Percentiles rank a stretch among this genome's conserved stretches.
These are phyloP conservation scores for Juncus effusus DNA, from an alignment of 176 grass and related monocot genomes.

Conservation along the genomic window DNA sequence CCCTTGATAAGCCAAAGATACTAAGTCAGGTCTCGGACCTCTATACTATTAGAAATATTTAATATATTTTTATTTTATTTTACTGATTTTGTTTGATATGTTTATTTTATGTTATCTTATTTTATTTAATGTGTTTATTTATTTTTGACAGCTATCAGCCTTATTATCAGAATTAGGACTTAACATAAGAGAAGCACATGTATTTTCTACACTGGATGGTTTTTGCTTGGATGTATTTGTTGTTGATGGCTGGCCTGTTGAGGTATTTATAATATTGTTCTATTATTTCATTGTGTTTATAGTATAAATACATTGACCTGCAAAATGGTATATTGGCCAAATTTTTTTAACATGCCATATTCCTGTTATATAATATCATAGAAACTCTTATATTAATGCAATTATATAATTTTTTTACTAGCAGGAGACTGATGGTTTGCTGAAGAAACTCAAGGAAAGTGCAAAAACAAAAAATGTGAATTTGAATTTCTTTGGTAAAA, in stretches of 20 bases:
- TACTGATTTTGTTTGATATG: not conserved
- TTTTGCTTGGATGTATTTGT: constrained; percentile 93
- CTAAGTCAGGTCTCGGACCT: constrained; percentile 54
- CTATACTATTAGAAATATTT: no score
- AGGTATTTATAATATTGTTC: constrained; percentile 34
- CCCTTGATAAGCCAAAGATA: constrained; percentile 81
- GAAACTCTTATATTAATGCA: no score
- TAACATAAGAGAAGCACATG: constrained; percentile 97
- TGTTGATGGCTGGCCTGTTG: constrained; percentile 79
- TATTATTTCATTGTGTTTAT: no score
- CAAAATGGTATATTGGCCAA: no score
- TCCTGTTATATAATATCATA: no score
- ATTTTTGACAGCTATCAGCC: constrained; percentile 61
- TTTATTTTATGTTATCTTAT: constrained; percentile 14
- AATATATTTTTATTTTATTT: not conserved
- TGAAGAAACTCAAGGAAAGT: constrained; percentile 59
- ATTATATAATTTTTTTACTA: constrained; percentile 14
- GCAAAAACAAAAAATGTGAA: constrained; percentile 48
- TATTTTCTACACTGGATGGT: constrained; percentile 92
- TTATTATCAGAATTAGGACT: constrained; percentile 70
- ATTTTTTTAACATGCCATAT: no score
- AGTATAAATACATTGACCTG: not conserved
- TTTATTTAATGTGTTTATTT: constrained; percentile 1
- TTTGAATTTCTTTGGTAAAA: constrained; percentile 21
- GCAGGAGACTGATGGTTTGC: constrained; percentile 78